Conservation (phyloP, 2,329 filamentous ascomycete genomes). For the Verticillium albo-atrum region DNA sequence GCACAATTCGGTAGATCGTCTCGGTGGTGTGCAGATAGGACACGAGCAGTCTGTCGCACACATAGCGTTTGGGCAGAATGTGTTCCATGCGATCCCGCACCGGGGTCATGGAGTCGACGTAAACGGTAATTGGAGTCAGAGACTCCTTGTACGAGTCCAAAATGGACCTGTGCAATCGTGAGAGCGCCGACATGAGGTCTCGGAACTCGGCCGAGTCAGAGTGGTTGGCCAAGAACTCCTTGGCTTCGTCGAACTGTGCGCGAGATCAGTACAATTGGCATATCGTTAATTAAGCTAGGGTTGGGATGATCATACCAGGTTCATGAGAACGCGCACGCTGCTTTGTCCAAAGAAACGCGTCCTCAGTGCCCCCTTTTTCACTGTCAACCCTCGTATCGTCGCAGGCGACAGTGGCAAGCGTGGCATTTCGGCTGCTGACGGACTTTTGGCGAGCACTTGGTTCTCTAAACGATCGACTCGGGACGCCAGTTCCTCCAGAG, state of each 20-base stretch:
- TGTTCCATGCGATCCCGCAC: conserved; percentile 54
- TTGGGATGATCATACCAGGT: conserved; percentile 36
- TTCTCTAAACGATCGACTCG: conserved; percentile 52
- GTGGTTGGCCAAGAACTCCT: conserved; percentile 41
- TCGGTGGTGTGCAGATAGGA: conserved; percentile 47
- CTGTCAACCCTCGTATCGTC: conserved; percentile 44
- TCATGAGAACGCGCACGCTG: conserved; percentile 47
- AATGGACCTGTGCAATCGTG: conserved; percentile 41
- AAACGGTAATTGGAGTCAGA: conserved; percentile 48
- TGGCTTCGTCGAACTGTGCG: conserved; percentile 48
- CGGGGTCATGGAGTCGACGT: conserved; percentile 55
- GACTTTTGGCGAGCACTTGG: conserved; percentile 37
- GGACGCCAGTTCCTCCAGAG: conserved; percentile 42
- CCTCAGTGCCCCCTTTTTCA: conserved; percentile 40
- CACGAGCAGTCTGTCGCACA: conserved; percentile 47
- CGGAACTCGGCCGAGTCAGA: conserved; percentile 33
- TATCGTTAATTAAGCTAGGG: neutral
- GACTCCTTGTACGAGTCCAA: conserved; percentile 42
- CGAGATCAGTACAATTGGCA: conserved; percentile 6
- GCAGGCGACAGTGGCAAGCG: conserved; percentile 28
- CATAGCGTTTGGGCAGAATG: conserved; percentile 35
- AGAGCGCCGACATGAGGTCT: conserved; percentile 39
- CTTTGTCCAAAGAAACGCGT: conserved; percentile 51
- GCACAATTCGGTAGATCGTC: conserved; percentile 48
- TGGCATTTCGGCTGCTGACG: conserved; percentile 30